Evolutionary conservation across 371 early-diverging fungal genomes (phyloP).

Genomic region (Nematocida sp.): DNA sequence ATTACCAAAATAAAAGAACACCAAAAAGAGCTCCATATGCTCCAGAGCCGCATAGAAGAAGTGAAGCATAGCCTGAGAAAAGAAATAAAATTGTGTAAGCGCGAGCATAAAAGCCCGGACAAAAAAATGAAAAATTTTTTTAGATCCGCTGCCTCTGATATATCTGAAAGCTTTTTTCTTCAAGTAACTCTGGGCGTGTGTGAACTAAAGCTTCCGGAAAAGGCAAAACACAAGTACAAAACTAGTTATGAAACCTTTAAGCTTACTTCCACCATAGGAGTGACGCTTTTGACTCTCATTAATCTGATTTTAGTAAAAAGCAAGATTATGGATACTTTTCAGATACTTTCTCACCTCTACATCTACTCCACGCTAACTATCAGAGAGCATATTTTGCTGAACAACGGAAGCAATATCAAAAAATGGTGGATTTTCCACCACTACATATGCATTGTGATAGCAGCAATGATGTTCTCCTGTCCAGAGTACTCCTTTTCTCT

Average conservation of each 20-base stretch:
- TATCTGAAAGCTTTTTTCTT: slow-evolving; percentile 4
- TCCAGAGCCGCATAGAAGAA: slow-evolving; percentile 8
- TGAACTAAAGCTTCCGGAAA: slow-evolving; percentile 57
- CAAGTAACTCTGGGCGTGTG: slow-evolving; percentile 27
- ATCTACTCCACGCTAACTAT: slow-evolving; percentile 68
- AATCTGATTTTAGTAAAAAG: slow-evolving; percentile 54
- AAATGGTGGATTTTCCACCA: slow-evolving; percentile 68
- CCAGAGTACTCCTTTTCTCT: slow-evolving; percentile 31
- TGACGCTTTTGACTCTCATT: slow-evolving; percentile 55
- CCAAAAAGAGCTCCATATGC: neutral
- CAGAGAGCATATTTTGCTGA: slow-evolving; percentile 67
- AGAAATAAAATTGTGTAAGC: neutral
- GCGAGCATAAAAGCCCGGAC: neutral
- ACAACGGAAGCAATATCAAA: slow-evolving; percentile 67
- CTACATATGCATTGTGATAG: slow-evolving; percentile 70
- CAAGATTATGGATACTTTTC: slow-evolving; percentile 41
- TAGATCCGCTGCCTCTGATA: neutral
- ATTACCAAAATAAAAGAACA: neutral
- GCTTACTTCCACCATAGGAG: slow-evolving; percentile 61
- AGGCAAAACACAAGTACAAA: slow-evolving; percentile 66
- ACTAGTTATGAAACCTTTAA: slow-evolving; percentile 68
- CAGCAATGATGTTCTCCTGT: slow-evolving; percentile 52
- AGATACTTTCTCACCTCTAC: slow-evolving; percentile 64
- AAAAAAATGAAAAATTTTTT: slow-evolving; percentile 11
- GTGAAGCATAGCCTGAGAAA: slow-evolving; percentile 7